Percentiles rank a stretch among this genome's conserved stretches.
phyloP scores from a whole-genome alignment of 1,284 basidiomycete genomes.

The Cryptococcus wingfieldii region DNA sequence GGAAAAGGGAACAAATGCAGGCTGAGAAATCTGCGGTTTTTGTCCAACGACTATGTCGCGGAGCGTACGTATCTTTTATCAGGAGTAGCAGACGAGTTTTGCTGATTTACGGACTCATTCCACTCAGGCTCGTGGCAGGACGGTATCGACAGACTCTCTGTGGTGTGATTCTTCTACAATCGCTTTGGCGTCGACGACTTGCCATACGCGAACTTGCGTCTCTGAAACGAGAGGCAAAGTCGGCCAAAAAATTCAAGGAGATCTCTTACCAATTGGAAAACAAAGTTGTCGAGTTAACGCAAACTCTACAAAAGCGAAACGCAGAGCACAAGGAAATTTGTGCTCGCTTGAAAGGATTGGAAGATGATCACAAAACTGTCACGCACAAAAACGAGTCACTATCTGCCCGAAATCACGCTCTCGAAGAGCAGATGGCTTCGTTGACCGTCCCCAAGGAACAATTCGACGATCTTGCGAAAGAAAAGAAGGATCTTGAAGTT shows the following conservation, averaged over 20 bases:
- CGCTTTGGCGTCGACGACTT: slow-evolving; percentile 81
- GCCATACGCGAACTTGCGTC: slow-evolving; percentile 80
- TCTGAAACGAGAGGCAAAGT: slow-evolving; percentile 86
- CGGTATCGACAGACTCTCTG: slow-evolving; percentile 63
- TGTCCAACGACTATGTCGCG: slow-evolving; percentile 44
- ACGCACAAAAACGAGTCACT: slow-evolving; percentile 26
- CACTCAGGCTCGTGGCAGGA: neutral
- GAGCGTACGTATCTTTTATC: slow-evolving; percentile 64
- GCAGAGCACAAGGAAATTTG: slow-evolving; percentile 88
- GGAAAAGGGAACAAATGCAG: slow-evolving; percentile 83
- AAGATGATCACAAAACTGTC: slow-evolving; percentile 75
- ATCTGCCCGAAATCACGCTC: too few relatives aligned
- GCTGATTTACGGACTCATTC: slow-evolving; percentile 54
- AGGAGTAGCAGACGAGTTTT: slow-evolving; percentile 77
- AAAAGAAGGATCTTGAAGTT: too few relatives aligned
- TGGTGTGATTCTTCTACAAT: slow-evolving; percentile 79
- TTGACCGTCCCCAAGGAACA: too few relatives aligned
- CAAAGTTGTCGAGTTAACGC: slow-evolving; percentile 98
- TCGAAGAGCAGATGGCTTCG: too few relatives aligned
- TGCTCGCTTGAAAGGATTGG: slow-evolving; percentile 67
- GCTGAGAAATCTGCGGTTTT: slow-evolving; percentile 58
- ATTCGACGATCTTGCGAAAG: too few relatives aligned
- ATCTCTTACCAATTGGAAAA: slow-evolving; percentile 98
- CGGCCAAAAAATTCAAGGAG: slow-evolving; percentile 97
- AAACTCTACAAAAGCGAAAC: slow-evolving; percentile 85